Evolutionary conservation across 83 land plant species (phyloP), one percentile per base, ranked within the genome.

Genomic region (Picea abies): DNA sequence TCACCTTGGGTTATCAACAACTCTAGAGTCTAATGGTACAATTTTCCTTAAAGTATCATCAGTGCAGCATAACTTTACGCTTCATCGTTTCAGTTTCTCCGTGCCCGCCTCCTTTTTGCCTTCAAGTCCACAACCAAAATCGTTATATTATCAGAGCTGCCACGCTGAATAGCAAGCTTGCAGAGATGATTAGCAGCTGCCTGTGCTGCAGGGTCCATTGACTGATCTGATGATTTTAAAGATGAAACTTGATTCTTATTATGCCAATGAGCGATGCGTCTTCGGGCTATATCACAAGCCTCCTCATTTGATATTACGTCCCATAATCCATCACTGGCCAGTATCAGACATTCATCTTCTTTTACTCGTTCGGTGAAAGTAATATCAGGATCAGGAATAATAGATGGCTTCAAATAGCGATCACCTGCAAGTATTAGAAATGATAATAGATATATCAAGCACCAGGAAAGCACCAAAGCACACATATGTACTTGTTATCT

Each of bases 121-220:
- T 91, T 91, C 62, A 91, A 79, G 76, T 91, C 93, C 35, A 91
- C 91, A 49, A 91, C 93, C 44, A 89, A 82, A 35, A 91, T 80
- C n/a, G 90, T 85, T 49, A 91, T 89, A 77, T 91, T 91, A 83
- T 91, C 93, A n/a, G 84, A 85, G 78, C 90, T 89, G 84, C 87
- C 88, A 70, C 85, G 87, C 25, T 76, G 80, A 76, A 66, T 66
- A 49, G 93, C 93, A 32, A 87, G 76, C 47, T 79, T 80, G 26
- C 83, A 83, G 47, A 91, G 88, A 62, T 80, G 67, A 80, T 86
- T 84, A 72, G 93, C 93, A 35, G 86, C 87, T 39, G 82, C 83
- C 76, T 87, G 89, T 37, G 80, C 63, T 32, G 80, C 80, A 60
- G 80, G 80, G 32, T 79, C 80, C 80, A 79, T 79, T 32, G 66